Percentiles rank a stretch among this genome's conserved stretches.
These are phyloP conservation scores for Lanzia echinophila DNA, from an alignment of 2,329 filamentous ascomycete genomes.

Conservation along the genomic window DNA sequence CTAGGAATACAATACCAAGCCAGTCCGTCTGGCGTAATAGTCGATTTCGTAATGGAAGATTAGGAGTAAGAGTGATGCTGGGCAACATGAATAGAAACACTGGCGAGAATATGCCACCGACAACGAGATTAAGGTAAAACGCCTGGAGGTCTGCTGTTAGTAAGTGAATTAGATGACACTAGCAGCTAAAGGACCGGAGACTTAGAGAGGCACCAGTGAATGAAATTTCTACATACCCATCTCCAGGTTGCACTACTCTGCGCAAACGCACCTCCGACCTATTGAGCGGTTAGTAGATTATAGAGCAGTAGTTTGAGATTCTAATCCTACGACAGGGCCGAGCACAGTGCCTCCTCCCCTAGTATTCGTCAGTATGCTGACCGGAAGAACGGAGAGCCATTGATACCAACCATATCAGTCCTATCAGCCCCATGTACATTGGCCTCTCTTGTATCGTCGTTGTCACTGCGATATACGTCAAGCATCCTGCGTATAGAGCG, in stretches of 20 bases:
- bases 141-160: constrained; percentile 21
- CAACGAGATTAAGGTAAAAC: constrained; percentile 51
- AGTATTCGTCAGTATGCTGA: not conserved
- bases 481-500: constrained; percentile 35
- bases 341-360: constrained; percentile 31
- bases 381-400: not conserved
- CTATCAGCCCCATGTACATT: constrained; percentile 28
- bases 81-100: constrained; percentile 40
- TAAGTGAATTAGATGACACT: not conserved
- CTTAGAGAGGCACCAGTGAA: constrained; percentile 6
- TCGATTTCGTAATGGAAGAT: constrained; percentile 22
- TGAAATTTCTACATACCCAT: constrained; percentile 29
- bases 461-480: constrained; percentile 27
- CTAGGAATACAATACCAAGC: constrained; percentile 11
- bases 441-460: constrained; percentile 29
- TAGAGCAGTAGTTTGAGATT: not conserved
- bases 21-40: constrained; percentile 26
- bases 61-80: constrained; percentile 11
- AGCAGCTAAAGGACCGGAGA: not conserved
- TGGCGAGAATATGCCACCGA: constrained; percentile 34
- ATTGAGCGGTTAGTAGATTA: not conserved
- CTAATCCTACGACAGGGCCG: constrained; percentile 28
- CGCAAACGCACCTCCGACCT: constrained; percentile 30
- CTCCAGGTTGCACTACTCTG: constrained; percentile 29
- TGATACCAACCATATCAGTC: constrained; percentile 35